Evolutionary conservation across 192 early-diverging fungal species (phyloP), one percentile per base, ranked within the genome.

Genomic region (Rhizophagus clarus): DNA sequence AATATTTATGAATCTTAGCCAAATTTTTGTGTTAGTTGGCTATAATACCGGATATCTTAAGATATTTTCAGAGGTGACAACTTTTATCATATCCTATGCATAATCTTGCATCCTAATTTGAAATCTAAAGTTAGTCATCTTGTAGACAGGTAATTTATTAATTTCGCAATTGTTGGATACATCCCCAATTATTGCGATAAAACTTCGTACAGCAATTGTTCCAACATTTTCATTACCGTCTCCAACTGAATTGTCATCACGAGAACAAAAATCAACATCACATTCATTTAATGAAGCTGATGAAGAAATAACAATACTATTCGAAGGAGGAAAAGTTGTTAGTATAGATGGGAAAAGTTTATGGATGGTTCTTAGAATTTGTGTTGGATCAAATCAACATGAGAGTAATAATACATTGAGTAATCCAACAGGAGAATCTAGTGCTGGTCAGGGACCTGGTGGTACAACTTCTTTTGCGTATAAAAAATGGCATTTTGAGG

Each of bases 251-350:
- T 56, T 56, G 17, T 56, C 4, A 56, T 56, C 51, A 22, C 51
- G 42, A 45, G 42, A 64, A 26, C 63, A 28, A 11, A 76, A 80
- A 51, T 85, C 70, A 34, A 32, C 66, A 24, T 60, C 82, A 45
- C 82, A 85, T 2, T 81, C 84, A 37, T 84, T 85, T 22, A 56
- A 56, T 56, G 51, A 56, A 56, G 51, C 51, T 28, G 87, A 89
- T 24, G 88, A 89, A 74, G 88, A 89, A 37, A 88, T 89, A 74
- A 88, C 87, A 0, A 84, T 89, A n/a, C 72, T 89, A 49, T 87
- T 86, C 49, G 81, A 85, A 32, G 82, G 79, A 24, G 85, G 84
- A 24, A 84, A 83, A n/a, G 86, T 89, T 31, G 87, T 89, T 14
- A 87, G 86, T 40, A 89, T 89, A 60, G 87, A 89, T 40, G 88